Conservation (phyloP, 345 rosid species). For the Eucalyptus erythrocorys region DNA sequence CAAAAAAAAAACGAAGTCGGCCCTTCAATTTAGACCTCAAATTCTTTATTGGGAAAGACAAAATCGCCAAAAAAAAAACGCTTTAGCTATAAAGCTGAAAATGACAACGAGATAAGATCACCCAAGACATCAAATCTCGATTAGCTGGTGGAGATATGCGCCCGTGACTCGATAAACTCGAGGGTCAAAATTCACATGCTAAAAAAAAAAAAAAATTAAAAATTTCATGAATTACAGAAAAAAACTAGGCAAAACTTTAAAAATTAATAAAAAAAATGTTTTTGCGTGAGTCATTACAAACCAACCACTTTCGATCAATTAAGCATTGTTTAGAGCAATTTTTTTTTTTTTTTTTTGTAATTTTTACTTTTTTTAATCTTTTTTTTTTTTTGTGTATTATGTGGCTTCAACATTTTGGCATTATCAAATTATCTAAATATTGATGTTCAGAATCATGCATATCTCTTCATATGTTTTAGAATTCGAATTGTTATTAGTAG, state of each 20-base stretch:
- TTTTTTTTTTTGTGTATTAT: no score
- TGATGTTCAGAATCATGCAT: not conserved
- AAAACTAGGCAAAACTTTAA: not conserved
- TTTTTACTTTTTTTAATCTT: not conserved
- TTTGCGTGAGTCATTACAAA: not conserved
- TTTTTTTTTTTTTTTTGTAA: not conserved
- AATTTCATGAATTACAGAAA: not conserved
- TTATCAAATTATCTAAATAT: not conserved
- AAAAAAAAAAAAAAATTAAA: not conserved
- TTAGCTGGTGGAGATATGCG: not conserved
- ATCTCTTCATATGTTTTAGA: not conserved
- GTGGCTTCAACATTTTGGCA: not conserved
- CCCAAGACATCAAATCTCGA: not conserved
- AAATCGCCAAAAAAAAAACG: not conserved
- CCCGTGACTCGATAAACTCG: not conserved
- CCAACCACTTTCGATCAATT: not conserved
- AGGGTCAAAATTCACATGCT: not conserved
- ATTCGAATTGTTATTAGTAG: not conserved
- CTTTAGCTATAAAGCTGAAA: not conserved
- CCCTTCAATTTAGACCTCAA: not conserved
- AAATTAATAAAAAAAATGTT: not conserved
- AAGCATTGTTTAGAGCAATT: not conserved
- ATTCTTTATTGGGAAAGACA: not conserved
- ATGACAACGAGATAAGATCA: not conserved
- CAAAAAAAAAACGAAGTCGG: not conserved